Base-by-base conservation (phyloP, 768 basidiomycete species). In the Suillus brevipes region DNA sequence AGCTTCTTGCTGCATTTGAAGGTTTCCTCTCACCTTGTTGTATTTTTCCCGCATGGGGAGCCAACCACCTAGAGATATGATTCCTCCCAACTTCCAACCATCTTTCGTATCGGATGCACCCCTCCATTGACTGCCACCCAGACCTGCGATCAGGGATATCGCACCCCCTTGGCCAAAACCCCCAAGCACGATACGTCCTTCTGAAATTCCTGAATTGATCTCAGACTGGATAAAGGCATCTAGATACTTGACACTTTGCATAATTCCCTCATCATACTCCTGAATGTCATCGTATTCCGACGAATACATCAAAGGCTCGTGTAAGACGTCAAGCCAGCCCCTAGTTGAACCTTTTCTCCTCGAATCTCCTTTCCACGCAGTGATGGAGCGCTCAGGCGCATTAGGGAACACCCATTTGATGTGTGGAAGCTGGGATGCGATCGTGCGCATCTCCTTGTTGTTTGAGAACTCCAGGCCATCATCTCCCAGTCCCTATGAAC, bases 401-500 rank as follows among this genome's bases (percentile, higher is more conserved):
- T 93, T 88, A 23, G 94, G 94, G 36, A 97, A 78, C 52, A 97
- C 80, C 91, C 92, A 97, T 80, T 94, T 94, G 63, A 94, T 80
- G 72, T 94, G 89, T 13, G 82, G 77, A 53, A 93, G 80, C 6
- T 70, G 79, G 36, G 82, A 73, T 42, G 58, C 58, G 6, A 59
- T 40, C 40, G 28, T 59, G 28, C 58, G 58, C 40, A 59, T 59
- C 58, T 59, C 58, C 40, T 42, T 42, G 18, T 59, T 42, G 58
- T 59, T 59, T 20, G 58, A 79, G 68, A 94, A 83, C 81, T 77
- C 91, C 89, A 91, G n/a, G 2, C 89, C 90, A 58, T 84, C 80
- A 70, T 90, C 88, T n/a, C 90, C 90, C 42, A 91, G 76, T 43
- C 91, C 89, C 89, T 91, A 72, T 65, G 36, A 58, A 23, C 53